Conservation (phyloP, 2,329 filamentous ascomycete species). For the Sporothrix phasma region DNA sequence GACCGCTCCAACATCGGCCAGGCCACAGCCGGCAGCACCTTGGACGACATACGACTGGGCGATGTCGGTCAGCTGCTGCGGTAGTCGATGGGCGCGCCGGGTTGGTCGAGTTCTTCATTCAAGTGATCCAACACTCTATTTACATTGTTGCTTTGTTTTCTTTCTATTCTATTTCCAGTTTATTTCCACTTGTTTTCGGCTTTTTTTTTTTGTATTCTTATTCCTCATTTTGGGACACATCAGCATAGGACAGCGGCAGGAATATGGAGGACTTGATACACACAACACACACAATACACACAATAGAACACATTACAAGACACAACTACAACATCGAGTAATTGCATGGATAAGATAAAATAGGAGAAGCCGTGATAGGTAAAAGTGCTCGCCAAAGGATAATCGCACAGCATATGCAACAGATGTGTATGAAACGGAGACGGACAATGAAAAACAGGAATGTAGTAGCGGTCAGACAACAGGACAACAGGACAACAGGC, state of each 20-base stretch:
- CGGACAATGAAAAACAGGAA: not conserved
- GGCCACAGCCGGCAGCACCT: conserved; percentile 15
- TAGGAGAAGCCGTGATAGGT: not conserved
- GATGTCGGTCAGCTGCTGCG: conserved; percentile 29
- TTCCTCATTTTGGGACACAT: not conserved
- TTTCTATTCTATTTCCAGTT: not conserved
- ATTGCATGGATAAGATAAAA: not conserved
- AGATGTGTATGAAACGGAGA: not conserved
- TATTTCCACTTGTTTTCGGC: too few species aligned
- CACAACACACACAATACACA: not conserved
- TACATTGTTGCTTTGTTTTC: not conserved
- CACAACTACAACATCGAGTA: not conserved
- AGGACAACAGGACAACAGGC: too few species aligned
- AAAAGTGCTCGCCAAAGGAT: conserved; percentile 3
- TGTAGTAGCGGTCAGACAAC: not conserved
- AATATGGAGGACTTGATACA: not conserved
- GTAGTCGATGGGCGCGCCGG: not conserved
- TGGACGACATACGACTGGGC: conserved; percentile 29
- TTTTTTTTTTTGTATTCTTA: too few species aligned
- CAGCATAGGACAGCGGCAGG: not conserved
- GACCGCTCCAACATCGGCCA: conserved; percentile 24
- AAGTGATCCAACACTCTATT: too few species aligned
- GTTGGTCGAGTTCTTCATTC: too few species aligned
- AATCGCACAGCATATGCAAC: conserved; percentile 3
- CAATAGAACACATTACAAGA: not conserved